Conservation (phyloP, 176 grass and related monocot species). For the Oryza nivara region DNA sequence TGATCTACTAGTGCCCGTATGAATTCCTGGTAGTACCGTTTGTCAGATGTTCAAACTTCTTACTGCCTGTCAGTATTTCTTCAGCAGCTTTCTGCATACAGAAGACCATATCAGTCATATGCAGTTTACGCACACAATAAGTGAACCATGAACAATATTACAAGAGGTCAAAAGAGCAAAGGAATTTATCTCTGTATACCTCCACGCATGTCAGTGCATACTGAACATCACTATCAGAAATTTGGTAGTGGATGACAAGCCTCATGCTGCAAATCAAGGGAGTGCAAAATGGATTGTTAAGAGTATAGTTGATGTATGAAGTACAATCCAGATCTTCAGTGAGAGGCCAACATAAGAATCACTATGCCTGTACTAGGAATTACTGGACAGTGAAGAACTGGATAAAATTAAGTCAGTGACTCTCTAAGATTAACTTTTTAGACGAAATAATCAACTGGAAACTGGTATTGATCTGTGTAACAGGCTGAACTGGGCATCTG, state of each 20-base stretch:
- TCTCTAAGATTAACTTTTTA: neutral
- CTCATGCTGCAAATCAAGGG: constrained; percentile 62
- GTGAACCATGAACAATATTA: no score
- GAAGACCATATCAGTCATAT: neutral
- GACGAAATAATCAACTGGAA: neutral
- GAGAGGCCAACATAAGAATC: neutral
- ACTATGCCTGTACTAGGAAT: neutral
- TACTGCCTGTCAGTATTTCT: constrained; percentile 49
- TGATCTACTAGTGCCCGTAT: constrained; percentile 56
- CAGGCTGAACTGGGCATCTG: neutral
- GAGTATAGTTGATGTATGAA: neutral
- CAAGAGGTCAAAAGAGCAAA: neutral
- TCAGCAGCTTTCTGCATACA: constrained; percentile 74
- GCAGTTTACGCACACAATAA: neutral
- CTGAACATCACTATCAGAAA: constrained; percentile 81
- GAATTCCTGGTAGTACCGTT: constrained; percentile 39
- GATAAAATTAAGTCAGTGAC: neutral
- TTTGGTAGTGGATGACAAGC: constrained; percentile 90
- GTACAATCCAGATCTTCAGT: neutral
- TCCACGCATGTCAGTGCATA: constrained; percentile 76
- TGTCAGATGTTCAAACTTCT: constrained; percentile 46
- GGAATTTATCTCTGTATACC: constrained; percentile 39
- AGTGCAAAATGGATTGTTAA: neutral
- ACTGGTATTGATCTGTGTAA: neutral
- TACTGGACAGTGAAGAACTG: neutral